Evolutionary conservation across 345 rosid genomes (phyloP).

Genomic region (Hibiscus mutabilis): DNA sequence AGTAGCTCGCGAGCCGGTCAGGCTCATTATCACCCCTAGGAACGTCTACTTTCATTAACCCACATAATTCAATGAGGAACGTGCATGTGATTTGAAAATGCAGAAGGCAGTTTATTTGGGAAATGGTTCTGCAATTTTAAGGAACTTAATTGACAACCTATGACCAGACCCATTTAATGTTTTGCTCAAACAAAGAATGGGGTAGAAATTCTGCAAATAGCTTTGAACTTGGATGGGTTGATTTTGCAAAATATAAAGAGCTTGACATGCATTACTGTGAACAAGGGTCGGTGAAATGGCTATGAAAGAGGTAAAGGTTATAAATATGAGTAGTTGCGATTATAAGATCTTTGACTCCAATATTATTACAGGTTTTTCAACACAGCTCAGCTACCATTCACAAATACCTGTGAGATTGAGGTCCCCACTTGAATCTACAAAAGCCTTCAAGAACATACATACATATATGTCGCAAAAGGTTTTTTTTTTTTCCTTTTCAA

Average conservation of each 20-base stretch:
- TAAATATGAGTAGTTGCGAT: not conserved
- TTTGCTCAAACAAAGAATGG: not conserved
- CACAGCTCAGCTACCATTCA: not conserved
- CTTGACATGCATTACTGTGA: not conserved
- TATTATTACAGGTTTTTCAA: not conserved
- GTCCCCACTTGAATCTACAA: not conserved
- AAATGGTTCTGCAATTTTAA: not conserved
- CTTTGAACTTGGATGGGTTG: not conserved
- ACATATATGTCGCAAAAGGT: too few relatives aligned
- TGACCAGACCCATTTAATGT: not conserved
- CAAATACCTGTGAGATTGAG: not conserved
- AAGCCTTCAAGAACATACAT: not conserved
- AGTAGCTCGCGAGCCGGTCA: too few relatives aligned
- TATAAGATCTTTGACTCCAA: not conserved
- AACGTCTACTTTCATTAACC: too few relatives aligned
- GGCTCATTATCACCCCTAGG: too few relatives aligned
- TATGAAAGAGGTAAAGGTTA: constrained; percentile 1
- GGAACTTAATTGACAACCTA: not conserved
- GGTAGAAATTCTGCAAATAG: not conserved
- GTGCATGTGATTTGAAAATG: not conserved
- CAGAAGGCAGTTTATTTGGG: not conserved
- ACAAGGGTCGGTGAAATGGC: not conserved
- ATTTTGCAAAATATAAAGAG: not conserved
- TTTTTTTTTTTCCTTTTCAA: too few relatives aligned
- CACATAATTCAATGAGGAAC: not conserved